Evolutionary conservation across 2,329 filamentous ascomycete genomes (phyloP).

Genomic region (Dactylellina haptotyla): DNA sequence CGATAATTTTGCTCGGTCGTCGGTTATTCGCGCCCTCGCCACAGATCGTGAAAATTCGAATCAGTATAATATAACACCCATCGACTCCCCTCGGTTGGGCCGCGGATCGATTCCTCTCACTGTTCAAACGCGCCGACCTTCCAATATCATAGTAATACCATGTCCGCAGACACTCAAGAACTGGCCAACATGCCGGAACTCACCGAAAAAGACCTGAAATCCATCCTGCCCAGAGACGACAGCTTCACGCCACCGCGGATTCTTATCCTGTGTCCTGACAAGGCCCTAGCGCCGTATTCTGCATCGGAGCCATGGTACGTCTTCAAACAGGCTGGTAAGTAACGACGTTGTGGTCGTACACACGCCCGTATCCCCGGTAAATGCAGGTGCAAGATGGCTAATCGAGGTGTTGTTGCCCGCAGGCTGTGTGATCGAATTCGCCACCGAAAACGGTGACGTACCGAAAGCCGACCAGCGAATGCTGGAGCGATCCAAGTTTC

Average conservation of each 20-base stretch:
- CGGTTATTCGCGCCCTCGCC: slow-evolving; percentile 8
- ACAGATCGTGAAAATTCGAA: neutral
- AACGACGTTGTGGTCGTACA: too few relatives aligned
- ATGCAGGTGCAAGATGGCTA: neutral
- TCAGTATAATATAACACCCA: neutral
- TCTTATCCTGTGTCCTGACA: slow-evolving; percentile 52
- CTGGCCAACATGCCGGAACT: slow-evolving; percentile 7
- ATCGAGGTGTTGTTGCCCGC: neutral
- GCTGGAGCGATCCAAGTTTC: slow-evolving; percentile 43
- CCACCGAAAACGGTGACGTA: slow-evolving; percentile 55
- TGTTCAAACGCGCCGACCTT: neutral
- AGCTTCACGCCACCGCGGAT: slow-evolving; percentile 49
- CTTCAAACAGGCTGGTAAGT: slow-evolving; percentile 51
- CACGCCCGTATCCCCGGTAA: neutral
- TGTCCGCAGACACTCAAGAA: slow-evolving; percentile 10
- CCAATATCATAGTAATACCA: too few relatives aligned
- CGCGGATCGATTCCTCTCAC: neutral
- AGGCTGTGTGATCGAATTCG: slow-evolving; percentile 56
- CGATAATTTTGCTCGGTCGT: slow-evolving; percentile 30
- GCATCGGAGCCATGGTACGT: slow-evolving; percentile 44
- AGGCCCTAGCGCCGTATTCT: slow-evolving; percentile 42
- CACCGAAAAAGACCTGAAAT: slow-evolving; percentile 42
- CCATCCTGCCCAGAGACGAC: slow-evolving; percentile 38
- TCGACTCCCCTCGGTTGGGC: neutral
- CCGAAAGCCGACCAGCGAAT: slow-evolving; percentile 55